These are phyloP conservation scores for Backusella westeae DNA, from an alignment of 192 early-diverging fungal species.

Conservation along the genomic window DNA sequence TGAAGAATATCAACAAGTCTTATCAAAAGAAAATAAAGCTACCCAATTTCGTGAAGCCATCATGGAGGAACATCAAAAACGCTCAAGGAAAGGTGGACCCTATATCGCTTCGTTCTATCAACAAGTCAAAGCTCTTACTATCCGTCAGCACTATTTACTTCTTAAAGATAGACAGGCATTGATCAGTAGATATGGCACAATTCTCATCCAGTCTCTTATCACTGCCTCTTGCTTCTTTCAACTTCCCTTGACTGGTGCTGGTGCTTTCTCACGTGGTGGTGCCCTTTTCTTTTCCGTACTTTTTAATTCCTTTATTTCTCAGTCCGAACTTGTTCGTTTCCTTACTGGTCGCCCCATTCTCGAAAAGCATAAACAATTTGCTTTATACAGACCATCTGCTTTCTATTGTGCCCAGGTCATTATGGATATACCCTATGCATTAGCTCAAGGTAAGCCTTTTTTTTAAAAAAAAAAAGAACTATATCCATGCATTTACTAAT, in stretches of 20 bases:
- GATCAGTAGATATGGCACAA: constrained; percentile 33
- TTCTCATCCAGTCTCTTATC: constrained; percentile 63
- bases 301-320: constrained; percentile 56
- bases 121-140: constrained; percentile 57
- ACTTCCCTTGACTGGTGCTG: constrained; percentile 52
- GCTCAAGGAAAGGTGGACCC: constrained; percentile 45
- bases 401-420: constrained; percentile 52
- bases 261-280: constrained; percentile 81
- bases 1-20: constrained; percentile 38
- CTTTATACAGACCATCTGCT: constrained; percentile 62
- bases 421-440: constrained; percentile 46
- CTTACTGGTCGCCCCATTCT: constrained; percentile 69
- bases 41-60: constrained; percentile 45
- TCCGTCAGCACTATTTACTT: constrained; percentile 63
- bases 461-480: constrained; percentile 45
- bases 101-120: constrained; percentile 64
- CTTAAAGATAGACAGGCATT: constrained; percentile 48
- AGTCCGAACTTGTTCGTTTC: constrained; percentile 69
- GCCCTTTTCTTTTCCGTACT: constrained; percentile 64
- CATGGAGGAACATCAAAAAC: constrained; percentile 52
- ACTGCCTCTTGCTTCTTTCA: constrained; percentile 67
- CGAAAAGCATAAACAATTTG: constrained; percentile 77
- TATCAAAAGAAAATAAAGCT: constrained; percentile 19
- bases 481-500: constrained; percentile 48
- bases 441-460: constrained; percentile 42